Evolutionary conservation across 345 rosid genomes (phyloP), one percentile per base, ranked within the genome.

Genomic region (Combretum micranthum): DNA sequence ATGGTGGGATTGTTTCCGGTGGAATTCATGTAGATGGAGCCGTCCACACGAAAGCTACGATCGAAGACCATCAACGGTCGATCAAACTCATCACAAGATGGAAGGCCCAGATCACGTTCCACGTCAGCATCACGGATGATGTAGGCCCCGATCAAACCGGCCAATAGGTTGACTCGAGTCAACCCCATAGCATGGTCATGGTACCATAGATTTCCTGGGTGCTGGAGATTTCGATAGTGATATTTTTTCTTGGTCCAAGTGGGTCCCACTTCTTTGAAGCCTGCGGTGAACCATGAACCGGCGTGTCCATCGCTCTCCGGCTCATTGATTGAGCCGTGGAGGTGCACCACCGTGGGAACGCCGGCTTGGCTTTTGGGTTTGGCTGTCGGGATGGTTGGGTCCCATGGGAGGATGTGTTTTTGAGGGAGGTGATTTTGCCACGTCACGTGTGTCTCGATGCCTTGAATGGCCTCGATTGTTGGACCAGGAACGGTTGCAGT

Each of bases 341-440:
- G 71, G 25, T 68, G 72, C 23, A 68, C 72, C 13, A 61, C 72
- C 4, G 72, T 62, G n/a, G 67, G 67, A 15, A 68, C 56, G 20
- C 72, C 72, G 0, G 60, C 59, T 1, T 7, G 6, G 2, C 59
- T 22, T 42, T 56, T 50, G 47, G 63, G 72, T 37, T 32, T 52
- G 26, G 55, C 63, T 16, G 53, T 56, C 11, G 62, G 67, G 15
- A 62, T 51, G 26, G 63, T 61, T 6, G 63, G 42, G 37, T 68
- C 72, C 62, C 66, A 68, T 2, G 67, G 72, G 53, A 56, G 72
- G 21, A 68, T 51, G 52, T 68, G 72, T 0, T 42, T 23, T 12
- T 25, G 12, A 3, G 72, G 72, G n/a, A 68, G 72, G 22, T 42
- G 37, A 42, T 68, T 68, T 52, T 26, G 32, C 67, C 67, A 68